Percentiles rank a stretch among this genome's conserved stretches.
Conservation (phyloP, 306 rosid genomes). For the Lupinus albus region DNA sequence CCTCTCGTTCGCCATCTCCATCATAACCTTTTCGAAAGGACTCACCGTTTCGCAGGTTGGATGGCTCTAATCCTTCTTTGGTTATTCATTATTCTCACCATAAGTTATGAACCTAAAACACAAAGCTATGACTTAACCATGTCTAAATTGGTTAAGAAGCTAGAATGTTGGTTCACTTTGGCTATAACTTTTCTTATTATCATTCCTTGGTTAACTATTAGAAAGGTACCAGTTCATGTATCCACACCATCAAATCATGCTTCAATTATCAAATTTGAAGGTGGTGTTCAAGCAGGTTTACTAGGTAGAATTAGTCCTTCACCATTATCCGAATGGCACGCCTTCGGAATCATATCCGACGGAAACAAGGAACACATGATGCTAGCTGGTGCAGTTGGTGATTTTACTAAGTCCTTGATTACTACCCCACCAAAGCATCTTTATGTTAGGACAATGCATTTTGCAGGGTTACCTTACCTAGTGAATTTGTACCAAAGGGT, state of each 20-base stretch:
- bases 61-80: constrained; percentile 58
- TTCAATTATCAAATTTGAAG: constrained; percentile 57
- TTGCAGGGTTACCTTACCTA: constrained; percentile 65
- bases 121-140: constrained; percentile 41
- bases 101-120: constrained; percentile 47
- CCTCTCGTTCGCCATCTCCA: constrained; percentile 74
- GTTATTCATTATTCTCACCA: constrained; percentile 49
- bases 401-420: constrained; percentile 60
- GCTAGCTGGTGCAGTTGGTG: constrained; percentile 74
- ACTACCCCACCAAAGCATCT: constrained; percentile 58
- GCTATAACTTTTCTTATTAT: constrained; percentile 53
- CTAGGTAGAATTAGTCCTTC: constrained; percentile 70
- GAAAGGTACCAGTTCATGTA: constrained; percentile 46
- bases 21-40: constrained; percentile 67
- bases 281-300: constrained; percentile 63
- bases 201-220: constrained; percentile 60
- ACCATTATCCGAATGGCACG: constrained; percentile 74
- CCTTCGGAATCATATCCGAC: constrained; percentile 71
- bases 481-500: constrained; percentile 60
- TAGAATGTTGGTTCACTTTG: constrained; percentile 61
- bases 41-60: constrained; percentile 73
- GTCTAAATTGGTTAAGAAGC: constrained; percentile 40
- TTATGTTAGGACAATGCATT: constrained; percentile 59
- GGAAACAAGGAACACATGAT: constrained; percentile 61
- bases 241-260: constrained; percentile 63